These are phyloP conservation scores for Colletotrichum tamarilloi DNA, from an alignment of 2,329 filamentous ascomycete genomes.

Conservation along the genomic window DNA sequence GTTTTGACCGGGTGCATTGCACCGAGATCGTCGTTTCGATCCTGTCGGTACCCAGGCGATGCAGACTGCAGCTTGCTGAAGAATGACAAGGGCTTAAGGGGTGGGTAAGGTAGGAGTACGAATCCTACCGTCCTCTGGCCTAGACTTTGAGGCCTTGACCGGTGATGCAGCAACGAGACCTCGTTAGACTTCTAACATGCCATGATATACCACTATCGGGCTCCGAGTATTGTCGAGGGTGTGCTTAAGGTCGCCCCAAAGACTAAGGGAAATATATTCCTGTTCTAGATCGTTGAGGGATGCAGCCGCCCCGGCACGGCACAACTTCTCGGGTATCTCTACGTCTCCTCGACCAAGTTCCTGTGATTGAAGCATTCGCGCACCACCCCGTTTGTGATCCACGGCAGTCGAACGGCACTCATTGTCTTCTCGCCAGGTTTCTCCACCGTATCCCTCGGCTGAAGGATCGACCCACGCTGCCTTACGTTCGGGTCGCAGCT, in stretches of 20 bases:
- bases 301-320: not conserved
- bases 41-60: not conserved
- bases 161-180: not conserved
- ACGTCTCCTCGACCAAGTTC: not conserved
- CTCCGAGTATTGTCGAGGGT: not conserved
- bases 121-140: not conserved
- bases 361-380: not conserved
- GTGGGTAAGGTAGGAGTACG: not conserved
- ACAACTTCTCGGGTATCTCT: not conserved
- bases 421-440: not conserved
- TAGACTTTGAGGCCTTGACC: not conserved
- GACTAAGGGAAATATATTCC: not conserved
- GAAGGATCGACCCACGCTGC: conserved; percentile 21
- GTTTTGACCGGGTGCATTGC: not conserved
- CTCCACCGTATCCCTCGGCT: not conserved
- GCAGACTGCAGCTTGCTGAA: not conserved
- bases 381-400: not conserved
- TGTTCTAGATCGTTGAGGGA: not conserved
- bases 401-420: not conserved
- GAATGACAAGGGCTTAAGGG: not conserved
- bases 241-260: not conserved
- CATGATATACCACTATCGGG: not conserved
- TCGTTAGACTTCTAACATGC: not conserved
- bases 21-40: conserved; percentile 3
- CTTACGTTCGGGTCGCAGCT: conserved; percentile 6